Evolutionary conservation across 768 basidiomycete genomes (phyloP), one percentile per base, ranked within the genome.

Genomic region (Brasilioporus rufonigricans): DNA sequence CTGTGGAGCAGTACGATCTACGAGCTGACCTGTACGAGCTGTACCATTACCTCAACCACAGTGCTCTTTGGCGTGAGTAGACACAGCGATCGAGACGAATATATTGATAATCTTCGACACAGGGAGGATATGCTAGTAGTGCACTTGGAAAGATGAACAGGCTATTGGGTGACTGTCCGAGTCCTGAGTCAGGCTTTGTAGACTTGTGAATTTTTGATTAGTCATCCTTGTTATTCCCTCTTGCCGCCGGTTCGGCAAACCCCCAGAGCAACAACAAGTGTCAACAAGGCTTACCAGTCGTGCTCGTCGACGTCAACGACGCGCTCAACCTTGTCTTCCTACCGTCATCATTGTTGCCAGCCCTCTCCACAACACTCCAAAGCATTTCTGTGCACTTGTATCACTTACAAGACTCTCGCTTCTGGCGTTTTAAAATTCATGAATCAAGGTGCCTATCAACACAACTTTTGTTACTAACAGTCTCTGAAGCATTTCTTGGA

Each of bases 11-110:
- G 62, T 91, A 88, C 62, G 75, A 76, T 27, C 74, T 84, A 35
- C 79, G 90, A 32, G 77, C 70, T 31, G 80, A 87, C 48, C 69
- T 91, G n/a, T 91, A 92, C 60, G 82, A 89, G 67, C 70, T 91
- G 26, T 92, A 87, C 58, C 90, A 92, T 69, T 89, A 90, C 63
- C 71, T 91, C 59, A 92, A 92, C 61, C 90, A 92, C 62, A 89
- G 72, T 89, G 5, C 66, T 92, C 5, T 91, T 91, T 63, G 87
- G 87, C 55, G 89, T 90, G 64, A 73, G 86, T 74, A 10, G 32
- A 40, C 19, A 10, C 11, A 33, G 1, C 6, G 11, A 2, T 14
- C 7, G 10, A 21, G 3, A 10, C 10, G 36, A 19, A 11, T 1
- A n/a, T n/a, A 9, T 33, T 52, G 16, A 47, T 29, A 39, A 50